Percentiles rank a stretch among this genome's conserved stretches.
These are phyloP conservation scores for Cercospora zeina DNA, from an alignment of 2,329 filamentous ascomycete species.

Conservation along the genomic window DNA sequence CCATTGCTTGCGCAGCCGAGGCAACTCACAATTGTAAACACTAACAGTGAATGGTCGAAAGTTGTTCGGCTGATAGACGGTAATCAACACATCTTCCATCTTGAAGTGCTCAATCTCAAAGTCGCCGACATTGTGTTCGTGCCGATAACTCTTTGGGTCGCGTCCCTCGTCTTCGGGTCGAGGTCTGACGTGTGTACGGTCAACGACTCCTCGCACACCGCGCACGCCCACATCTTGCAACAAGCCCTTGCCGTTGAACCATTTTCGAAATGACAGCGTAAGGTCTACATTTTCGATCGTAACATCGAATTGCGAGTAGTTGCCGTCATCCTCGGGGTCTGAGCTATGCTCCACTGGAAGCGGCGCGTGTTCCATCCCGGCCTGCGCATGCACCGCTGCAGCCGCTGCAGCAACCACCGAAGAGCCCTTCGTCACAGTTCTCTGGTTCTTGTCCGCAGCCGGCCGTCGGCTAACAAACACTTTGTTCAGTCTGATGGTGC, in stretches of 20 bases:
- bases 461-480: constrained; percentile 92
- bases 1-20: constrained; percentile 91
- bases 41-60: constrained; percentile 96
- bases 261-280: constrained; percentile 94
- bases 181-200: constrained; percentile 76
- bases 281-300: constrained; percentile 95
- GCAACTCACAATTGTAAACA: constrained; percentile 93
- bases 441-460: constrained; percentile 59
- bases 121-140: constrained; percentile 85
- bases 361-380: constrained; percentile 51
- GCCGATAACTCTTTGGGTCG: constrained; percentile 83
- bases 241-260: constrained; percentile 95
- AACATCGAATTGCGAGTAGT: constrained; percentile 96
- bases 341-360: constrained; percentile 30
- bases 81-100: constrained; percentile 88
- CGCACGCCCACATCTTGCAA: constrained; percentile 91
- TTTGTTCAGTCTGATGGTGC: constrained; percentile 94
- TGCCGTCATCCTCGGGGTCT: constrained; percentile 80
- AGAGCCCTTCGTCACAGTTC: constrained; percentile 81
- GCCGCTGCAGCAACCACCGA: constrained; percentile 79
- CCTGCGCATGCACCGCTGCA: constrained; percentile 68
- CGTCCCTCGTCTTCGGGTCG: constrained; percentile 61
- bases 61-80: constrained; percentile 81
- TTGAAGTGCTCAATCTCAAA: constrained; percentile 98
- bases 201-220: constrained; percentile 87